Evolutionary conservation across 2,329 filamentous ascomycete genomes (phyloP).

Genomic region (Cladobotryum protrusum): DNA sequence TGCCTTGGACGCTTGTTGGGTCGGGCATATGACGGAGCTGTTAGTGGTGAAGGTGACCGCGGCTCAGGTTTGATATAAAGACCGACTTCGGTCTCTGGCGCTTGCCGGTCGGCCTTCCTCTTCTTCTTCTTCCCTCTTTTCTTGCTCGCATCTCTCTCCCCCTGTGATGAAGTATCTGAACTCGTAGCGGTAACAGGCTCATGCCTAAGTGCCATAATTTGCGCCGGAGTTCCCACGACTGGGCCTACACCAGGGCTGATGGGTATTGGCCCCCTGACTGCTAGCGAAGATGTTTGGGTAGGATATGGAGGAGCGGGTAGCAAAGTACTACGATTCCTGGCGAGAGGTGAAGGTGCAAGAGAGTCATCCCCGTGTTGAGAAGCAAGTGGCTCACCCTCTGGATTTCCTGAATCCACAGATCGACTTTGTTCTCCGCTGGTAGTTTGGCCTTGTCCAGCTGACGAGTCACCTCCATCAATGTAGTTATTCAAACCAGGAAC

Average conservation of each 20-base stretch:
- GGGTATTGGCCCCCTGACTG: slow-evolving; percentile 33
- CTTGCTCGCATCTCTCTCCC: slow-evolving; percentile 41
- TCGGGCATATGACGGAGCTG: slow-evolving; percentile 45
- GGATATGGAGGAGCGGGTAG: slow-evolving; percentile 71
- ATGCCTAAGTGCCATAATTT: slow-evolving; percentile 51
- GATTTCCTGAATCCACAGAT: slow-evolving; percentile 35
- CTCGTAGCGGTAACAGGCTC: slow-evolving; percentile 45
- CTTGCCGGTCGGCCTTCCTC: slow-evolving; percentile 46
- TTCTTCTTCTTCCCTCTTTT: slow-evolving; percentile 48
- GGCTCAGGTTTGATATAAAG: slow-evolving; percentile 60
- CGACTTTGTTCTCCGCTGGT: slow-evolving; percentile 36
- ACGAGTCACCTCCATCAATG: slow-evolving; percentile 12
- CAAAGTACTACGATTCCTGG: slow-evolving; percentile 63
- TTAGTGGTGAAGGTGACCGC: slow-evolving; percentile 55
- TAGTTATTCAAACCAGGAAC: slow-evolving; percentile 30
- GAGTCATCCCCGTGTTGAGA: slow-evolving; percentile 17
- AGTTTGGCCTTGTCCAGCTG: slow-evolving; percentile 19
- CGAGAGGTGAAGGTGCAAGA: slow-evolving; percentile 50
- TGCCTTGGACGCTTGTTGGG: slow-evolving; percentile 53
- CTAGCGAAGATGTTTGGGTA: slow-evolving; percentile 58
- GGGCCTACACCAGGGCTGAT: background rate
- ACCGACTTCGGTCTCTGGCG: slow-evolving; percentile 39
- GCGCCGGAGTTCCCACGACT: slow-evolving; percentile 36
- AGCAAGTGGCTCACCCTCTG: slow-evolving; percentile 16
- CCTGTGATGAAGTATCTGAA: slow-evolving; percentile 55